phyloP scores from a whole-genome alignment of 2,329 filamentous ascomycete genomes.

The Pestalotiopsis sp. region DNA sequence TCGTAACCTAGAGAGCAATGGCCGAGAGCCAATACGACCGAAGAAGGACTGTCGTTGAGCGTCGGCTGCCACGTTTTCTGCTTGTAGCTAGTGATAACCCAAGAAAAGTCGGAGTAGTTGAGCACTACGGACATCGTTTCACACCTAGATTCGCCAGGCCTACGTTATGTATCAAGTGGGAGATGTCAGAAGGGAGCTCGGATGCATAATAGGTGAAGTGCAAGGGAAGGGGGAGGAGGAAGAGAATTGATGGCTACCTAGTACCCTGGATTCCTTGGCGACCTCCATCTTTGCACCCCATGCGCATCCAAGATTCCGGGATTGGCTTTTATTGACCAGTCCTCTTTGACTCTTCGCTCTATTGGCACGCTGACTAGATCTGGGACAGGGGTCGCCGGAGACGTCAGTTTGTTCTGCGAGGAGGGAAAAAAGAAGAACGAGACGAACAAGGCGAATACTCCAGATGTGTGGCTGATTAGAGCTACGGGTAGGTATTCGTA shows the following conservation, averaged over 20 bases:
- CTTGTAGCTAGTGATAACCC: too few species aligned
- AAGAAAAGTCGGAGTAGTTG: too few species aligned
- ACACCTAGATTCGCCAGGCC: too few species aligned
- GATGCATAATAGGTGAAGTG: conserved; percentile 10
- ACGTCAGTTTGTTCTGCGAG: background rate
- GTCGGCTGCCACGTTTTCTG: too few species aligned
- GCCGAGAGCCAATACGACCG: too few species aligned
- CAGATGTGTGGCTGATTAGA: background rate
- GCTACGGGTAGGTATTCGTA: background rate
- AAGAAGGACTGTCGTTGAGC: too few species aligned
- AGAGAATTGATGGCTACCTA: conserved; percentile 21
- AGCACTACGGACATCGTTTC: too few species aligned
- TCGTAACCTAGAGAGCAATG: too few species aligned
- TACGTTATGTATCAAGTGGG: too few species aligned
- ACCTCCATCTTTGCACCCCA: conserved; percentile 23
- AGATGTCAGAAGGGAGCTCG: background rate
- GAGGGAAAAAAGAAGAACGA: background rate
- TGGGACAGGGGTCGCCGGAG: background rate
- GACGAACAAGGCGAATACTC: background rate
- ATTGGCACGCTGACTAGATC: conserved; percentile 15
- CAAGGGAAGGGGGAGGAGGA: conserved; percentile 5
- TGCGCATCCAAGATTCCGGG: conserved; percentile 33
- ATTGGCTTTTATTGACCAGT: conserved; percentile 22
- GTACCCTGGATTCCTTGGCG: conserved; percentile 27
- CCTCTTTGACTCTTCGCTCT: conserved; percentile 20